phyloP scores from a whole-genome alignment of 169 alveolate genomes.

The Eimeria sp. region DNA sequence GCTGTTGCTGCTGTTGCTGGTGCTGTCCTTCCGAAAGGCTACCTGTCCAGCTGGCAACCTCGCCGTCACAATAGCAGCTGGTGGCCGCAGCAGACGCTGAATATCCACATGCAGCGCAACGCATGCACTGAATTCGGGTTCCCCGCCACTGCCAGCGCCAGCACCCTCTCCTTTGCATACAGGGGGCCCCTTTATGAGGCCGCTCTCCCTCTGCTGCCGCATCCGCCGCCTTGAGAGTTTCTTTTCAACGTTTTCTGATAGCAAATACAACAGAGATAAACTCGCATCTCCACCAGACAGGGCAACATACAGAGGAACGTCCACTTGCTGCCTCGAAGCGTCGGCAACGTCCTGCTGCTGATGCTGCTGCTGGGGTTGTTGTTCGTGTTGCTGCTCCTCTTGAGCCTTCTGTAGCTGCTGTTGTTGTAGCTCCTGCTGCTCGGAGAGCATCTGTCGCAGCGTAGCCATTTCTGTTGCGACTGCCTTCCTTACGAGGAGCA shows the following conservation, averaged over 20 bases:
- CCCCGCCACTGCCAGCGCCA: neutral
- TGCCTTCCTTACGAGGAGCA: constrained; percentile 20
- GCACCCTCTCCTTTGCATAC: neutral
- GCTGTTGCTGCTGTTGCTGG: no score
- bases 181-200: neutral
- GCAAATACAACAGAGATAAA: neutral
- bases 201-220: constrained; percentile 28
- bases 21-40: neutral
- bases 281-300: constrained; percentile 62
- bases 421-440: neutral
- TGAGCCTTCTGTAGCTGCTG: neutral
- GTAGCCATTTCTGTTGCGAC: constrained; percentile 20
- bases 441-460: constrained; percentile 4
- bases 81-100: constrained; percentile 1
- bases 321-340: neutral
- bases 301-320: constrained; percentile 21
- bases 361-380: neutral
- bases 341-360: neutral
- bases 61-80: constrained; percentile 16
- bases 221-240: neutral
- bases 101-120: constrained; percentile 20
- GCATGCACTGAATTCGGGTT: neutral
- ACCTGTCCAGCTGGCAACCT: neutral
- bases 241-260: neutral
- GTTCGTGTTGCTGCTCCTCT: neutral